Percentiles rank a stretch among this genome's conserved stretches.
These are phyloP conservation scores for Pythium myriotylum DNA, from an alignment of 352 stramenopile species.

Conservation along the genomic window DNA sequence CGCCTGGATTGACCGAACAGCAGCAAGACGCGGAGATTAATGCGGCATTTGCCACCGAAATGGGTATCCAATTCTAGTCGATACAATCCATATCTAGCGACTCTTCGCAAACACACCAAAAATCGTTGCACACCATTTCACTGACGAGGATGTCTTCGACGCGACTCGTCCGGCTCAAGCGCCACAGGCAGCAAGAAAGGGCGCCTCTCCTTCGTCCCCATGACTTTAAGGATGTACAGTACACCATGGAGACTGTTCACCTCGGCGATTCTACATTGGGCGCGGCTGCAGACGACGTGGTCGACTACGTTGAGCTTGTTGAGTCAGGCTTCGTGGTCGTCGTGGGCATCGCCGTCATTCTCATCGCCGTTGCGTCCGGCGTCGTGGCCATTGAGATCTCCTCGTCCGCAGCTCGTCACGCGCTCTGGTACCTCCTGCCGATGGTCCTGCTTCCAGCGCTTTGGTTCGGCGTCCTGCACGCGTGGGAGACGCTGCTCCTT, in stretches of 20 bases:
- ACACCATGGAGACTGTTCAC: conserved; percentile 62
- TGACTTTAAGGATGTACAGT: conserved; percentile 68
- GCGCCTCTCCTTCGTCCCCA: conserved; percentile 42
- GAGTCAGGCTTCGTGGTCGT: conserved; percentile 41
- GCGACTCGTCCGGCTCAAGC: neutral
- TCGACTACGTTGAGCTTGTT: conserved; percentile 33
- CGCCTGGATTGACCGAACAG: conserved; percentile 33
- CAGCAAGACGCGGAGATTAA: conserved; percentile 81
- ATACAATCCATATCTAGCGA: too few relatives aligned
- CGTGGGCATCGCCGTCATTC: conserved; percentile 28
- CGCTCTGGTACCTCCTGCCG: conserved; percentile 42
- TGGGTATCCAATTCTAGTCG: conserved; percentile 53
- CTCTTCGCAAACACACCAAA: too few relatives aligned
- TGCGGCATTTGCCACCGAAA: conserved; percentile 57
- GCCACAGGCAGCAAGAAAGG: conserved; percentile 8
- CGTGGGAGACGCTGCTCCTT: conserved; percentile 46
- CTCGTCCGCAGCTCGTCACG: conserved; percentile 34
- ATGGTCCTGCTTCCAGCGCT: conserved; percentile 52
- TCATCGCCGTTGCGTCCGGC: conserved; percentile 38
- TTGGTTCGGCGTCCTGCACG: conserved; percentile 49
- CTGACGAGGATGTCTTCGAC: neutral
- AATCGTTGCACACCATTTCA: too few relatives aligned
- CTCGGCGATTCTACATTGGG: conserved; percentile 22
- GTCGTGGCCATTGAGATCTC: conserved; percentile 37
- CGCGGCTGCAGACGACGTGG: conserved; percentile 9